These are phyloP conservation scores for Biscogniauxia marginata DNA, from an alignment of 2,329 filamentous ascomycete species.

Conservation along the genomic window DNA sequence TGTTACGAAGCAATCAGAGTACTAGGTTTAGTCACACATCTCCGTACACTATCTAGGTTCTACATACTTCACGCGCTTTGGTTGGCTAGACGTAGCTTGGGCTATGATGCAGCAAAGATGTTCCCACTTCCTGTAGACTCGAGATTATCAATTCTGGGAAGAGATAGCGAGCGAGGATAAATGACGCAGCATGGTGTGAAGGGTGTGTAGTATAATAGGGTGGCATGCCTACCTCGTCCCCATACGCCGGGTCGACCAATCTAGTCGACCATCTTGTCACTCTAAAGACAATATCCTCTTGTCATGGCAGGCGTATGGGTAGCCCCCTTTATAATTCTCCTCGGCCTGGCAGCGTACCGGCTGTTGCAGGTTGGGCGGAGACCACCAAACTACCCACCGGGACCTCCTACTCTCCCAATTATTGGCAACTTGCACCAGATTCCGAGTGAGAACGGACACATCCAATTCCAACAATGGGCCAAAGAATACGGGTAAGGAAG, in stretches of 20 bases:
- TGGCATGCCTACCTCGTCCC: background rate
- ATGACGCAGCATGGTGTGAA: background rate
- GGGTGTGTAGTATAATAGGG: background rate
- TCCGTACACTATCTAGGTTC: background rate
- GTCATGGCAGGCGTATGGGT: slow-evolving; percentile 18
- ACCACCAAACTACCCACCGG: slow-evolving; percentile 20
- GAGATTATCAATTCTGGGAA: too few species aligned
- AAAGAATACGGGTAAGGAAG: slow-evolving; percentile 21
- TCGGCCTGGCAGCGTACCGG: slow-evolving; percentile 19
- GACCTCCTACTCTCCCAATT: slow-evolving; percentile 21
- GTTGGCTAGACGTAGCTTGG: background rate
- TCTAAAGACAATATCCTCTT: slow-evolving; percentile 3
- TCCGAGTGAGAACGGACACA: slow-evolving; percentile 19
- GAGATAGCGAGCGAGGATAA: background rate
- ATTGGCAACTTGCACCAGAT: slow-evolving; percentile 21
- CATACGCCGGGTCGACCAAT: slow-evolving; percentile 1
- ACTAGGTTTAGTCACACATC: background rate
- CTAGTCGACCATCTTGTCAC: slow-evolving; percentile 3
- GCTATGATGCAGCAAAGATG: background rate
- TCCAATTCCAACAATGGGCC: slow-evolving; percentile 24
- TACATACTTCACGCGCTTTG: background rate
- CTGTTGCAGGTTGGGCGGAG: slow-evolving; percentile 21
- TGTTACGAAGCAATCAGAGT: background rate
- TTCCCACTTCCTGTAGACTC: background rate
- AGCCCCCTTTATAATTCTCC: slow-evolving; percentile 16